phyloP scores from a whole-genome alignment of 495 filamentous ascomycete species.

The Pyronema omphalodes region DNA sequence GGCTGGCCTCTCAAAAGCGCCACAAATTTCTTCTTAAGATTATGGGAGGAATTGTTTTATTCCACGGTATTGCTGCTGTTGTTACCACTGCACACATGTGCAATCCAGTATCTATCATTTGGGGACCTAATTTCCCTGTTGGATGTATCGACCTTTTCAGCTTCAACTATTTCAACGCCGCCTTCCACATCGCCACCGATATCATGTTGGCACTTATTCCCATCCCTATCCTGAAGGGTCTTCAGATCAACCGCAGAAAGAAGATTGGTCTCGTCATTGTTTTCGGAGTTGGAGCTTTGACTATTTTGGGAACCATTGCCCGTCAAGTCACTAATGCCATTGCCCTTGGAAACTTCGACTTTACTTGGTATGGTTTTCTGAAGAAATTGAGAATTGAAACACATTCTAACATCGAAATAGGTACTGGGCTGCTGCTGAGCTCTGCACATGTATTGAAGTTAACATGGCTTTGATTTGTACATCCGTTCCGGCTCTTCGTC shows the following conservation, averaged over 20 bases:
- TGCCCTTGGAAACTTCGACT: not conserved
- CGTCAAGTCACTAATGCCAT: slow-evolving; percentile 3
- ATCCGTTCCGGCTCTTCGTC: not conserved
- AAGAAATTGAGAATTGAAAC: too few relatives aligned
- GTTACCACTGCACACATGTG: not conserved
- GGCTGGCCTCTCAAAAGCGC: not conserved
- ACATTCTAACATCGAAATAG: not conserved
- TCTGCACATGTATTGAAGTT: slow-evolving; percentile 2
- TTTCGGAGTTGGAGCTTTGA: not conserved
- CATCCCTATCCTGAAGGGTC: slow-evolving; percentile 6
- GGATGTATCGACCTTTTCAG: slow-evolving; percentile 6
- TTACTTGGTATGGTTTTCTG: not conserved
- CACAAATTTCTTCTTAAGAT: not conserved
- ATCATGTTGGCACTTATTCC: slow-evolving; percentile 8
- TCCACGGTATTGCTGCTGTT: not conserved
- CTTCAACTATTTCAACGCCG: slow-evolving; percentile 9
- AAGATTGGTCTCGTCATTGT: slow-evolving; percentile 6
- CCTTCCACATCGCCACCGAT: slow-evolving; percentile 8
- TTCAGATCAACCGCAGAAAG: slow-evolving; percentile 9
- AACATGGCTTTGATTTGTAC: slow-evolving; percentile 4
- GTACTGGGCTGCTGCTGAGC: not conserved
- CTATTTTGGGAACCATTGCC: not conserved
- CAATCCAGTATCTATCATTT: slow-evolving; percentile 1
- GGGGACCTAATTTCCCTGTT: slow-evolving; percentile 5
- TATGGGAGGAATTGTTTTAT: not conserved